Base-by-base conservation (phyloP, 805 yeast species). In the Barnettozyma wickerhamii region DNA sequence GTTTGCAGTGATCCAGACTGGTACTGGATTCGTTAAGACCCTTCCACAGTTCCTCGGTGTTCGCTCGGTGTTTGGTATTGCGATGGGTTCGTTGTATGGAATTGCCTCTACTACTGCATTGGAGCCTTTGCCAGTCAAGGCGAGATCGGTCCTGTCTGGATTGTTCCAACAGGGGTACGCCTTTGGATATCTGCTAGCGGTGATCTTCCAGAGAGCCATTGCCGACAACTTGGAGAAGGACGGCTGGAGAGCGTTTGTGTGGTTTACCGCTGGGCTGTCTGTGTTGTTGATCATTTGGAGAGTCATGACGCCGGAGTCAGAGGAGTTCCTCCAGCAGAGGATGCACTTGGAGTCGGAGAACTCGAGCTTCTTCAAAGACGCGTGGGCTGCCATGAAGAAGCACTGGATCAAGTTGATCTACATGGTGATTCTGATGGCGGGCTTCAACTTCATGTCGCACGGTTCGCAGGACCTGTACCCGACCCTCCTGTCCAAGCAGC, bases 141-240 rank as follows among this genome's bases (percentile, higher is more conserved):
- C 81, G 30, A 65, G 75, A 60, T 82, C 84, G 33, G 67, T 79
- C 45, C 60, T 81, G 33, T 72, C 80, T 21, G 86, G 86, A 33
- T 60, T 84, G 31, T 75, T 87, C 56, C 95, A 85, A 61, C 84
- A 84, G 58, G 95, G 95, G 45, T 87, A 81, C 50, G 81, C 84
- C 1, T 70, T 81, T 34, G 88, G 88, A 14, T 81, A 79, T 51
- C 62, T 81, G 19, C 56, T 81, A 43, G 86, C 79, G 4, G 84
- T 79, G 36, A 66, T 79, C 18, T 81, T 80, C 63, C 74, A 75
- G 45, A 67, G 87, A 56, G 84, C 81, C 29, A 73, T 81, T 44
- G 75, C n/a, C n/a, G n/a, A n/a, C n/a, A n/a, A n/a, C n/a, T n/a
- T n/a, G n/a, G n/a, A n/a, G n/a, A n/a, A 72, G 7, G 75, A 72